Base-by-base conservation (phyloP, 2,329 filamentous ascomycete species). In the Fusarium burgessii region DNA sequence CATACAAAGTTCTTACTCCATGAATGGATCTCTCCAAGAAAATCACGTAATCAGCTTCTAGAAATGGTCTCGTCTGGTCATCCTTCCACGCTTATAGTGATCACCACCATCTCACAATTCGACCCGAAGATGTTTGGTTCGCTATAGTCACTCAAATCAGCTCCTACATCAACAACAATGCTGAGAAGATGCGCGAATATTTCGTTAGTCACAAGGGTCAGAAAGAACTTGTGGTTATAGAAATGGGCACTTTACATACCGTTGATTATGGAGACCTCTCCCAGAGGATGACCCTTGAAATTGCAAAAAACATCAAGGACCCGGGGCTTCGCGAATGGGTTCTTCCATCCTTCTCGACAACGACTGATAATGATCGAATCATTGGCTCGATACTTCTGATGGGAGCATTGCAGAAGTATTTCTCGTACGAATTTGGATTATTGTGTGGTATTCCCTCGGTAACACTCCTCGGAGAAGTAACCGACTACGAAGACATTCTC, bases 351-450 rank as follows among this genome's bases (percentile, higher is more conserved):
- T 60, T 60, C 13, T 38, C 58, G 0, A 45, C 57, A 0, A 60
- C 58, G 13, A 45, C 40, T 10, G 32, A 45, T 0, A 27, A 17
- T 5, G 58, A 60, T 25, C 58, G 51, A 1, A 14, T 57, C 1
- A 25, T 58, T 5, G 58, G 50, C 0, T 58, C 58, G 3, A 32
- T 59, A 2, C 49, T 57, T 1, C n/a, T 59, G 0, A 57, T 59
- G 49, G 57, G 49, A 0, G 0, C 57, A 2, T 14, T 59, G 9
- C 49, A 56, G 33, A 29, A 25, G 18, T 57, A 45, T 23, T 57
- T 60, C 17, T 36, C 18, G 3, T 45, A 32, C 7, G 3, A 7
- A n/a, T 32, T 27, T 0, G 2, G 0, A 0, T 0, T 36, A 1
- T 0, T 0, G 0, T 60, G 58, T 7, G 58, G 17, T 1, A 9